Evolutionary conservation across 2,329 filamentous ascomycete species (phyloP), one percentile per base, ranked within the genome.

Genomic region (Lachnellula subtilissima): DNA sequence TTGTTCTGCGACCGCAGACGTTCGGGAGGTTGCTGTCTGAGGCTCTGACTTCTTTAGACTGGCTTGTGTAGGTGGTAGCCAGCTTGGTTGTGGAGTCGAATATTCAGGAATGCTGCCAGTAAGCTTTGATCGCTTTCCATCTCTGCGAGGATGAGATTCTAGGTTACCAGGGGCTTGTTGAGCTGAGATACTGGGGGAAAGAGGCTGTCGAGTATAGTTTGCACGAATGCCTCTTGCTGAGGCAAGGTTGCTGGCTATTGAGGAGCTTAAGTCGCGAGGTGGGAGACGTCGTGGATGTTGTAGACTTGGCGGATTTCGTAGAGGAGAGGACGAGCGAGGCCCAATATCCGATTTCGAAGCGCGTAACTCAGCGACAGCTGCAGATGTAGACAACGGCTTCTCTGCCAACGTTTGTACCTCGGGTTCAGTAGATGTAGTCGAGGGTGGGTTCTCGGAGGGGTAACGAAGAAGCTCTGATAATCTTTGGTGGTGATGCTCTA

Each of bases 211-310:
- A 58, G 86, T 79, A 57, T 84, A 81, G 58, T 79, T 81, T 54
- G 81, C 78, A 22, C 81, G 79, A 64, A 96, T 96, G 17, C 91
- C 91, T 61, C 91, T 81, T 35, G 91, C 91, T 14, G 90, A 91
- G 14, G 91, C 91, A 45, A 96, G 75, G 67, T 95, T 95, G 73
- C 84, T 96, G 25, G 90, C 91, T 59, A 96, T 95, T 1, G 91
- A 95, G 0, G 90, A 90, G 2, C 86, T 84, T 56, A 87, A 76
- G 56, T 92, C 87, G 55, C 90, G 84, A 25, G 83, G 77, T 2
- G 70, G 83, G 69, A 75, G 64, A 54, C 80, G 64, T 42, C 67
- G 61, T 7, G 67, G 65, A 28, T 66, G 66, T 46, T 60, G 61
- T 14, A 67, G 58, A 42, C 61, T 62, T 11, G 67, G 61, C n/a